Base-by-base conservation (phyloP, 768 basidiomycete genomes). In the Xerocomellus amylosporus region DNA sequence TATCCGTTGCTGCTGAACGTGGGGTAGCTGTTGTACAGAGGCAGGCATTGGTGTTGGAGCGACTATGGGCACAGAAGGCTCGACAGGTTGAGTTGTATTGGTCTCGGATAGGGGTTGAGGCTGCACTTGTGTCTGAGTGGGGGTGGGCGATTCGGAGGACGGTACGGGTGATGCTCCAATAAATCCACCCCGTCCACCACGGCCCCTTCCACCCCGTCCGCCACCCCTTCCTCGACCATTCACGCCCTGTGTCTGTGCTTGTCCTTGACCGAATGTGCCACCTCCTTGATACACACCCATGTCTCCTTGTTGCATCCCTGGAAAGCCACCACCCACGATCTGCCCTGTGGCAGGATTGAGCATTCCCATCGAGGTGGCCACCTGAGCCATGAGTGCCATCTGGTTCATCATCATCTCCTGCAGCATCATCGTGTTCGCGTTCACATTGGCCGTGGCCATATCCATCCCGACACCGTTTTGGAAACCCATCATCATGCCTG, bases 371-470 rank as follows among this genome's bases (percentile, higher is more conserved):
- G 83, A 85, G 30, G 84, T 79, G 39, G 90, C 89, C 85, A 96
- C 90, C 73, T 94, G 92, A 51, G 88, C 85, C 93, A 95, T 94
- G 64, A 95, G 78, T 26, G 90, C 87, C 88, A 92, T 91, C 68
- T 93, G 88, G 69, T 82, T 89, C 82, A 90, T 86, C 84, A 94
- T 86, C 80, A 94, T 87, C 67, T 92, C 92, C 71, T 93, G 93
- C 61, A 95, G 71, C 71, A 87, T 73, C 56, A 90, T 59, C 38
- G 88, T 86, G 62, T 86, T 90, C 43, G 79, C 52, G 72, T 66
- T 91, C 85, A 53, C 59, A 37, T 80, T 87, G 80, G 39, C 76
- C 74, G 57, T 70, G 66, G 44, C 73, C 76, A 48, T 64, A 38
- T 64, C 77, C 77, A 66, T 62, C 47, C 66, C 76, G 76, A 68